Percentiles rank a stretch among this genome's conserved stretches.
Conservation (phyloP, 2,329 filamentous ascomycete species). For the Dactylellina parvicollis region DNA sequence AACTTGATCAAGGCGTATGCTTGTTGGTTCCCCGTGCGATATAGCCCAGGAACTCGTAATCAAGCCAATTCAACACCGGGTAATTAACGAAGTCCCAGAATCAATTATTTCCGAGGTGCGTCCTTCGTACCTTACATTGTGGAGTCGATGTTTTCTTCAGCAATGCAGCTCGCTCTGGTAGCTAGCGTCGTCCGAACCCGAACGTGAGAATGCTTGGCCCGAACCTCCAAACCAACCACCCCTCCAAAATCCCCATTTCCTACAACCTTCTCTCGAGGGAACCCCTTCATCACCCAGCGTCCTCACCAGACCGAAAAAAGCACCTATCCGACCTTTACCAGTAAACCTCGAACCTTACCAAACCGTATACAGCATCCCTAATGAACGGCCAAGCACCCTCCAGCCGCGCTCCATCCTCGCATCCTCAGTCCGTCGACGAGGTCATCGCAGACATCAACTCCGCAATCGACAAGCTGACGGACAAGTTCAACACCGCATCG, state of each 20-base stretch:
- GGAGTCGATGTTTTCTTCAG: too few relatives aligned
- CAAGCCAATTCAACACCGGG: too few relatives aligned
- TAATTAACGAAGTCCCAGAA: too few relatives aligned
- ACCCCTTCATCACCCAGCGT: neutral
- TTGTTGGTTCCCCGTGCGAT: too few relatives aligned
- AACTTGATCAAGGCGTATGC: too few relatives aligned
- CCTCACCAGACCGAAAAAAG: neutral
- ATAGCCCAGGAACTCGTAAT: too few relatives aligned
- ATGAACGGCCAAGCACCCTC: constrained; percentile 47
- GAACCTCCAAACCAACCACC: constrained; percentile 3
- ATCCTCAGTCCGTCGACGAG: constrained; percentile 53
- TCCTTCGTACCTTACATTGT: too few relatives aligned
- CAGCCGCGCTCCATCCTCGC: constrained; percentile 36
- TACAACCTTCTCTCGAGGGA: neutral
- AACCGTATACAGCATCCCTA: constrained; percentile 15
- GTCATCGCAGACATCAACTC: constrained; percentile 53
- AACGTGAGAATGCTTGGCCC: neutral
- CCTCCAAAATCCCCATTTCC: neutral
- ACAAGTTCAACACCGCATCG: constrained; percentile 51
- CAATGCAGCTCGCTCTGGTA: too few relatives aligned
- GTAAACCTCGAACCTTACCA: constrained; percentile 21
- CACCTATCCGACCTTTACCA: neutral
- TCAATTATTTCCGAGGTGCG: too few relatives aligned
- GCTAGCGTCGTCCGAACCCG: too few relatives aligned
- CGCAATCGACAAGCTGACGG: constrained; percentile 52